Evolutionary conservation across 805 yeast species (phyloP), one percentile per base, ranked within the genome.

Genomic region (Candida boleticola): DNA sequence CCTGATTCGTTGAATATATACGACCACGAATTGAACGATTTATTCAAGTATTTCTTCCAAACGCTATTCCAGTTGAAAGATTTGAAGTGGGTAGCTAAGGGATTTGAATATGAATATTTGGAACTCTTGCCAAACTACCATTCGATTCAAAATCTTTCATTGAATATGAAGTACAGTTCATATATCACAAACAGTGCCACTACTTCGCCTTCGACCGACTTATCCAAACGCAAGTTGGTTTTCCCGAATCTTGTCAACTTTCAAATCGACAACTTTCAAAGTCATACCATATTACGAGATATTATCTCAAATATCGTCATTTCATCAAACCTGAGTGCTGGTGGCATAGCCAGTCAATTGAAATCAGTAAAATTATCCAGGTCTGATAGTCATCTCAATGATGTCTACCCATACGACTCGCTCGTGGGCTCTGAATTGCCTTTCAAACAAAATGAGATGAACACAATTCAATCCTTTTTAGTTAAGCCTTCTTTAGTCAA

Each of bases 1-100:
- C 79, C 79, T 0, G 75, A 72, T 45, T 68, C 73, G 19, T 59
- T 71, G 21, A 63, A 66, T 32, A 54, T 63, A 0, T 58, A 60
- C 43, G 73, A 71, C 37, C 46, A 53, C 22, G 61, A 60, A 3
- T 52, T 66, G 31, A 53, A 57, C 20, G 48, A 46, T 23, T 48
- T 41, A 27, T 53, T 74, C 6, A 38, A 47, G 3, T 40, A 43
- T 3, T 64, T 63, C 25, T 61, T 73, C 39, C 37, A 34, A 1
- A 48, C 46, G 1, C 46, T 70, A 40, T 31, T 33, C 10, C 47
- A 50, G 42, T 55, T 60, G 39, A 50, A 45, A 37, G 71, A 68
- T 43, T 52, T 60, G 35, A 52, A 56, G 34, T 73, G 62, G 73
- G 50, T 44, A 25, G 54, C 47, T 48, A 68, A 53, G 41, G 66